These are phyloP conservation scores for Phtheirospermum japonicum DNA, from an alignment of 257 asterid species.

Conservation along the genomic window DNA sequence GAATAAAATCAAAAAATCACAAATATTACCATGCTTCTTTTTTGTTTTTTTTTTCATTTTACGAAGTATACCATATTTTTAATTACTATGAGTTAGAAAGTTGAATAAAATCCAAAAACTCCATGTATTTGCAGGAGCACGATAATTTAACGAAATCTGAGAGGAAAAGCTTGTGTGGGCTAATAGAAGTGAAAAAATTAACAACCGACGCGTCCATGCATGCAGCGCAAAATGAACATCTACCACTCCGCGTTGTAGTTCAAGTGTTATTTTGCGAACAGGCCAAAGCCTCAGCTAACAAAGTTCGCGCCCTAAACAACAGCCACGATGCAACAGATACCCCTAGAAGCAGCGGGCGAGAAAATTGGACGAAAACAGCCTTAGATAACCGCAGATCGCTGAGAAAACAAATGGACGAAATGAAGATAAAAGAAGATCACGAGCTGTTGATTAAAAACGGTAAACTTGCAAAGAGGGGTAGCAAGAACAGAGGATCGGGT, in stretches of 20 bases:
- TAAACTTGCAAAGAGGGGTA: slow-evolving; percentile 41
- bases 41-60: neutral
- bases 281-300: slow-evolving; percentile 57
- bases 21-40: no score
- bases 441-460: slow-evolving; percentile 31
- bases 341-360: slow-evolving; percentile 31
- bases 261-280: slow-evolving; percentile 82
- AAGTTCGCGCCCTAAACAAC: slow-evolving; percentile 22
- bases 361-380: slow-evolving; percentile 42
- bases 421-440: slow-evolving; percentile 51
- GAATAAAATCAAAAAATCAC: no score
- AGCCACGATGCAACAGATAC: slow-evolving; percentile 35
- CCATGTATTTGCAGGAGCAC: slow-evolving; percentile 48
- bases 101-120: no score
- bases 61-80: no score
- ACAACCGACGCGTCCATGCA: slow-evolving; percentile 69
- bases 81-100: no score
- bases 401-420: slow-evolving; percentile 43
- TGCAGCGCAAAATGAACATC: slow-evolving; percentile 86
- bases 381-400: slow-evolving; percentile 43
- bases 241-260: slow-evolving; percentile 81
- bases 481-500: slow-evolving; percentile 51
- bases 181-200: slow-evolving; percentile 72
- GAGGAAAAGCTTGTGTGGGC: slow-evolving; percentile 65
- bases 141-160: slow-evolving; percentile 58